phyloP scores from a whole-genome alignment of 2,329 filamentous ascomycete genomes.

The Dactylellina leptospora region DNA sequence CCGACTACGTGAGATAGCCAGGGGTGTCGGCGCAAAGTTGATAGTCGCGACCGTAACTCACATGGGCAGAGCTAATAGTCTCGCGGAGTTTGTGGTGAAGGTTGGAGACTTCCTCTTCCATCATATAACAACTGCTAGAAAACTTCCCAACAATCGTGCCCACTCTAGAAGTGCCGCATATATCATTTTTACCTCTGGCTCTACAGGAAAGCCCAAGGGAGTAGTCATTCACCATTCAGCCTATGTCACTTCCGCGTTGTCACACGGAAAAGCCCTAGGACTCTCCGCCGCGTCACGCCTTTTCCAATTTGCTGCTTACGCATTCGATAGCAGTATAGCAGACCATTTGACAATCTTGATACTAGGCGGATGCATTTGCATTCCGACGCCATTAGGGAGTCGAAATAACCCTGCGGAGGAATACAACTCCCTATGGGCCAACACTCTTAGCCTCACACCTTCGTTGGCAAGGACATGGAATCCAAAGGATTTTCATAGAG shows the following conservation, averaged over 20 bases:
- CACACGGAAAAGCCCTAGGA: not conserved
- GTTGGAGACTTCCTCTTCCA: not conserved
- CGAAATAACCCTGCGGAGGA: not conserved
- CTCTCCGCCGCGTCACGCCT: not conserved
- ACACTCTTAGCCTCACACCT: not conserved
- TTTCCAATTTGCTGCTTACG: not conserved
- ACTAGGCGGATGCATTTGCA: not conserved
- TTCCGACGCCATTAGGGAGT: not conserved
- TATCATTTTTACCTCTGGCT: slow-evolving; percentile 92
- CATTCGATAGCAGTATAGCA: not conserved
- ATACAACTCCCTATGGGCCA: not conserved
- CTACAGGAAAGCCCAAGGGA: slow-evolving; percentile 87
- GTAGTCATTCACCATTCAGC: slow-evolving; percentile 79
- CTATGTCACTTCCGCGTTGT: slow-evolving; percentile 60
- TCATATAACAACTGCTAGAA: not conserved
- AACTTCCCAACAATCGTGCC: not conserved
- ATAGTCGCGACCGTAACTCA: not conserved
- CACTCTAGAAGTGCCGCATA: slow-evolving; percentile 77
- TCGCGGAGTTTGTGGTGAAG: not conserved
- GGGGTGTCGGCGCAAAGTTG: not conserved
- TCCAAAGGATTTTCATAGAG: not conserved
- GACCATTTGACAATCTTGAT: not conserved
- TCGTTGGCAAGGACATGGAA: slow-evolving; percentile 1
- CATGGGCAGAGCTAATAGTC: not conserved
- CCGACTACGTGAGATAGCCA: slow-evolving; percentile 60